phyloP scores from a whole-genome alignment of 768 basidiomycete species.

The Boletus vermiculosoides region DNA sequence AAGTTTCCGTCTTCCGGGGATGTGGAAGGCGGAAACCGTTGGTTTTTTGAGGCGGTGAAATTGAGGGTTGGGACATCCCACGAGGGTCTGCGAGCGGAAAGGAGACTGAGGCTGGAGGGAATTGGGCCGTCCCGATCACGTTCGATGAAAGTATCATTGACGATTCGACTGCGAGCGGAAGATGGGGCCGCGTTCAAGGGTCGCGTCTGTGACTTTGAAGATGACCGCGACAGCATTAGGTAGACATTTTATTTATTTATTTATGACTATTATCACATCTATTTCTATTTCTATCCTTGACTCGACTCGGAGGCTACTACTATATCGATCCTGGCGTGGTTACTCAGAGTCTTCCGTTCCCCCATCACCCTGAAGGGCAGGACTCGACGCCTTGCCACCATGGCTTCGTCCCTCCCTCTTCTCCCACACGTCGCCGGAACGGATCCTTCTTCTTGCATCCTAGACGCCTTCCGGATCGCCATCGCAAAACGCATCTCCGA shows the following conservation, averaged over 20 bases:
- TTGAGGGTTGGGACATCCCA: conserved; percentile 32
- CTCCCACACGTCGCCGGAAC: conserved; percentile 44
- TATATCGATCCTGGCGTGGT: not conserved
- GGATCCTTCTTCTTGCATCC: conserved; percentile 62
- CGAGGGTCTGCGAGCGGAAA: conserved; percentile 34
- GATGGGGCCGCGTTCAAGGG: not conserved
- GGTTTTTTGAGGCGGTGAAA: conserved; percentile 8
- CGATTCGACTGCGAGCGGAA: conserved; percentile 25
- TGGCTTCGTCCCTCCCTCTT: conserved; percentile 36
- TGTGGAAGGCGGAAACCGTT: conserved; percentile 22
- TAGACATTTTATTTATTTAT: not conserved
- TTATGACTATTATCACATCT: not conserved
- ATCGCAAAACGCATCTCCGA: conserved; percentile 73
- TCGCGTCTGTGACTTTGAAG: conserved; percentile 21
- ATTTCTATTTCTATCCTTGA: too few species aligned
- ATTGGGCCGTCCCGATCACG: conserved; percentile 26
- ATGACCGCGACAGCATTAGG: conserved; percentile 27
- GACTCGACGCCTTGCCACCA: conserved; percentile 16
- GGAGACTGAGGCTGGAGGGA: conserved; percentile 31
- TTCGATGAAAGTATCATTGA: conserved; percentile 14
- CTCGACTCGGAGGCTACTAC: too few species aligned
- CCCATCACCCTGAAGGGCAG: not conserved
- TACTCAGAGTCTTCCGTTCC: conserved; percentile 4
- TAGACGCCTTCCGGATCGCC: conserved; percentile 80
- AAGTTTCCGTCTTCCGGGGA: conserved; percentile 60